Conservation (phyloP, 129 eudicot species). For the Flaveria ramosissima region DNA sequence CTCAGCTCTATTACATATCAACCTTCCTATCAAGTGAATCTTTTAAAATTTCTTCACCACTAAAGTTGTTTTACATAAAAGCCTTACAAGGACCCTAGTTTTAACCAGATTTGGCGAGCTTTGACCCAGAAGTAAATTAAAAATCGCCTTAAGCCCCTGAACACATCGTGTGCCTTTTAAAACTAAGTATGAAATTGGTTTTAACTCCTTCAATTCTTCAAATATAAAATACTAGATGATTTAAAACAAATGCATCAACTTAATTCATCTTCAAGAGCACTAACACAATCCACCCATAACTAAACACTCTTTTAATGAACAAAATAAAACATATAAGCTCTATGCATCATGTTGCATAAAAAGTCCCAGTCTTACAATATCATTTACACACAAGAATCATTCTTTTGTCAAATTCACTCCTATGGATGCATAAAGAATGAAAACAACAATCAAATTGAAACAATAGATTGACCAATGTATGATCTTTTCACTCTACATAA, state of each 20-base stretch:
- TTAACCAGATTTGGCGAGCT: background rate
- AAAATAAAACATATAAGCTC: background rate
- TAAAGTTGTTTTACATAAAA: background rate
- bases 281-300: background rate
- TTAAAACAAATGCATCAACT: background rate
- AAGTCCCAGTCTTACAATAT: background rate
- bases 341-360: too few relatives aligned
- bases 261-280: background rate
- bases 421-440: background rate
- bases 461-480: background rate
- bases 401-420: background rate
- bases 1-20: background rate
- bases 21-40: background rate
- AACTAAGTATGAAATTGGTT: too few relatives aligned
- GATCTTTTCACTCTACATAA: background rate
- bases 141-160: too few relatives aligned
- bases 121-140: background rate
- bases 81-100: background rate
- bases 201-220: too few relatives aligned
- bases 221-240: background rate
- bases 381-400: background rate
- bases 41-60: background rate
- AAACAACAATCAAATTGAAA: background rate
- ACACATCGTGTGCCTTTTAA: too few relatives aligned
- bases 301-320: background rate